These are phyloP conservation scores for Solanum chilense DNA, from an alignment of 257 asterid species.

Conservation along the genomic window DNA sequence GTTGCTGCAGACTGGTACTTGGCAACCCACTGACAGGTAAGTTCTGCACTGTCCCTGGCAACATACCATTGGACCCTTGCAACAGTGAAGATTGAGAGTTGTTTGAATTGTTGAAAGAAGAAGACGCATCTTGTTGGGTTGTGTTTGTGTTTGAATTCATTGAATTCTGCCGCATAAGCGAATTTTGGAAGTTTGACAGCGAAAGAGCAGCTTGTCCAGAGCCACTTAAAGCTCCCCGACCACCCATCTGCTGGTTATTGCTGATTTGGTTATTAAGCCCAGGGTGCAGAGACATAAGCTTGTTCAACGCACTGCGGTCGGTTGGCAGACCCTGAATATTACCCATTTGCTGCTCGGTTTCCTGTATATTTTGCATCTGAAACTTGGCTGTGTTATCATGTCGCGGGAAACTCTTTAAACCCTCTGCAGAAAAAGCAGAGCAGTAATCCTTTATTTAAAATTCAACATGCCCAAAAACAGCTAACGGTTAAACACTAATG, in stretches of 20 bases:
- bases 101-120: slow-evolving; percentile 35
- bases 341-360: slow-evolving; percentile 48
- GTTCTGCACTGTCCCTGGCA: slow-evolving; percentile 31
- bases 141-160: slow-evolving; percentile 40
- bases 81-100: slow-evolving; percentile 28
- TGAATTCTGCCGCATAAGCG: slow-evolving; percentile 72
- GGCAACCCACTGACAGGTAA: slow-evolving; percentile 18
- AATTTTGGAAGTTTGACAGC: slow-evolving; percentile 55
- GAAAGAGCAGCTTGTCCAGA: slow-evolving; percentile 70
- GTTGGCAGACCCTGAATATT: slow-evolving; percentile 44
- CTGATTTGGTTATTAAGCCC: slow-evolving; percentile 34
- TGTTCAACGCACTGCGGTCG: slow-evolving; percentile 42
- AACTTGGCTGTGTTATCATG: slow-evolving; percentile 30
- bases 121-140: slow-evolving; percentile 39
- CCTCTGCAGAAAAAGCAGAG: slow-evolving; percentile 45
- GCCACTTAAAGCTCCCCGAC: slow-evolving; percentile 47
- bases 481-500: background rate
- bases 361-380: slow-evolving; percentile 38
- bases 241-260: slow-evolving; percentile 45
- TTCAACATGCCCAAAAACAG: background rate
- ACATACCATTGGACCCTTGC: slow-evolving; percentile 30
- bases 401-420: slow-evolving; percentile 63
- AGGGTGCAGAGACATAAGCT: slow-evolving; percentile 49
- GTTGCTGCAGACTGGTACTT: slow-evolving; percentile 16
- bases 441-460: background rate